phyloP scores from a whole-genome alignment of 495 filamentous ascomycete genomes.

The Xylaria intraflava region DNA sequence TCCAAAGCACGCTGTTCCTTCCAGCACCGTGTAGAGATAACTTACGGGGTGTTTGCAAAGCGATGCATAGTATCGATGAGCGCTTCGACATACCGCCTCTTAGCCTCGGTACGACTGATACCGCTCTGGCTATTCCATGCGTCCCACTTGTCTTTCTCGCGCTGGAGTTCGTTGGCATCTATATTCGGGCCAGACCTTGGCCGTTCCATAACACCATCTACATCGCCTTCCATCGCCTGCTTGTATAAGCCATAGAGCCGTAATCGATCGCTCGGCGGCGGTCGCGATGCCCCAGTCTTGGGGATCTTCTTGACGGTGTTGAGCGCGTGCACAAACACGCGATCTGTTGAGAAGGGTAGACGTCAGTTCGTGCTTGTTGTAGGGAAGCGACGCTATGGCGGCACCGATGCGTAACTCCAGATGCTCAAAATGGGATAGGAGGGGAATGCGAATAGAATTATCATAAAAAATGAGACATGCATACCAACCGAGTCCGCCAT shows the following conservation, averaged over 20 bases:
- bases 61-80: conserved; percentile 94
- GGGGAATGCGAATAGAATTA: neutral
- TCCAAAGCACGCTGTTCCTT: neutral
- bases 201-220: conserved; percentile 83
- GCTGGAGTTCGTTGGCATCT: conserved; percentile 39
- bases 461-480: conserved; percentile 11
- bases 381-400: neutral
- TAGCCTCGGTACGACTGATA: conserved; percentile 81
- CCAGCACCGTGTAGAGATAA: neutral
- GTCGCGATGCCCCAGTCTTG: conserved; percentile 81
- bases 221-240: conserved; percentile 97
- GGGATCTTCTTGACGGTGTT: conserved; percentile 97
- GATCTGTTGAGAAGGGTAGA: conserved; percentile 50
- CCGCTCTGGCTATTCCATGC: conserved; percentile 86
- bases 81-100: conserved; percentile 85
- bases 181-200: conserved; percentile 46
- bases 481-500: conserved; percentile 50
- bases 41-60: conserved; percentile 73
- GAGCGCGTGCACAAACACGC: conserved; percentile 96
- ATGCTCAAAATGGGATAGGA: conserved; percentile 3
- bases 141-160: conserved; percentile 67
- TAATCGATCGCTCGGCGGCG: conserved; percentile 76
- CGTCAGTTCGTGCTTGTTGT: conserved; percentile 9
- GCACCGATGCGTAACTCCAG: neutral
- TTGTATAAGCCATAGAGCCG: conserved; percentile 97